Evolutionary conservation across 345 rosid species (phyloP).

Genomic region (Streptanthus diversifolius): DNA sequence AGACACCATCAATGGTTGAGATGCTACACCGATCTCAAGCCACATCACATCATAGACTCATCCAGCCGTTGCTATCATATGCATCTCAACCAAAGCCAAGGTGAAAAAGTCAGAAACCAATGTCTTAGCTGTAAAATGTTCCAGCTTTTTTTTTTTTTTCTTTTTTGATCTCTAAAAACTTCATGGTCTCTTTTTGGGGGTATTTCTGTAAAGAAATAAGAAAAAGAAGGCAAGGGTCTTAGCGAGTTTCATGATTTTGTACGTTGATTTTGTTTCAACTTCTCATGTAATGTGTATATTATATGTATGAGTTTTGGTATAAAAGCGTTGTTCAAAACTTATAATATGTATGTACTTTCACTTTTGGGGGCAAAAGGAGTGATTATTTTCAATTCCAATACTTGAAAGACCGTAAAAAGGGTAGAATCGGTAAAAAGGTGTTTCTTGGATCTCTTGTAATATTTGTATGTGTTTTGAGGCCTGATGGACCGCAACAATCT

Average conservation of each 20-base stretch:
- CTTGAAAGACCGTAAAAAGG: background rate
- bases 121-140: slow-evolving; percentile 7
- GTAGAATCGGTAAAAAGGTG: background rate
- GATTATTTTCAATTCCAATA: background rate
- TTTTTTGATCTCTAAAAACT: slow-evolving; percentile 5
- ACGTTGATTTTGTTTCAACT: slow-evolving; percentile 1
- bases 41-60: slow-evolving; percentile 57
- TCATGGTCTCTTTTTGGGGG: background rate
- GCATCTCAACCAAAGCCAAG: slow-evolving; percentile 73
- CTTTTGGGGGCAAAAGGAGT: background rate
- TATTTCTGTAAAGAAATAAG: slow-evolving; percentile 25
- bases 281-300: slow-evolving; percentile 17
- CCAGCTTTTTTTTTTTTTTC: slow-evolving; percentile 10
- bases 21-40: slow-evolving; percentile 90
- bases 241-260: slow-evolving; percentile 19
- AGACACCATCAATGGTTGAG: slow-evolving; percentile 90
- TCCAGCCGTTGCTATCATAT: slow-evolving; percentile 55
- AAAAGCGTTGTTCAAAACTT: background rate
- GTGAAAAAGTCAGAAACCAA: slow-evolving; percentile 35
- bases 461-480: background rate
- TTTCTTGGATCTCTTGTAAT: background rate
- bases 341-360: background rate
- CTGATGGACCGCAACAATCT: background rate
- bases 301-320: slow-evolving; percentile 21
- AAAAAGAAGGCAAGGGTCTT: slow-evolving; percentile 7